Conservation (phyloP, 2,329 filamentous ascomycete species). For the Neoarthrinium moseri region DNA sequence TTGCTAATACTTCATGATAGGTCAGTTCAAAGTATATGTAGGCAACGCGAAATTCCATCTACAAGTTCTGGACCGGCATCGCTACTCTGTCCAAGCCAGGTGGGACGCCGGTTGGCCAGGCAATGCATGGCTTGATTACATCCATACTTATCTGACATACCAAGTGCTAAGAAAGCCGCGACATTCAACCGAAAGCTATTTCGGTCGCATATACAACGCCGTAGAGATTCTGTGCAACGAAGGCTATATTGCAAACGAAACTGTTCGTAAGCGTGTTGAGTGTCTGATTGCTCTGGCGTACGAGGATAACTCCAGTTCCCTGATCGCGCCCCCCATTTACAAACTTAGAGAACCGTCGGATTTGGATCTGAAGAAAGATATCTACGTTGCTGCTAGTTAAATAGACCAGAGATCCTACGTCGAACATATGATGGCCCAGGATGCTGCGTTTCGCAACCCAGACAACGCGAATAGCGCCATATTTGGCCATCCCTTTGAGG, state of each 20-base stretch:
- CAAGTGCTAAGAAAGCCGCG: no score
- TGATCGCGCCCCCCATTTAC: no score
- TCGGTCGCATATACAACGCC: no score
- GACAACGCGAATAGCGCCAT: background rate
- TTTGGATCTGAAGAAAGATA: background rate
- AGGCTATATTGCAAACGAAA: no score
- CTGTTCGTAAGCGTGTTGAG: no score
- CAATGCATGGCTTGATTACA: background rate
- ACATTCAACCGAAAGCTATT: no score
- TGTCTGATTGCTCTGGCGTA: background rate
- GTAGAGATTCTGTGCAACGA: no score
- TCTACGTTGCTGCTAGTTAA: background rate
- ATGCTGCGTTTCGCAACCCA: background rate
- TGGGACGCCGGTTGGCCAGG: background rate
- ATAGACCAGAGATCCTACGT: background rate
- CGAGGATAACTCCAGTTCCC: background rate
- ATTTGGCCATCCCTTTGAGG: background rate
- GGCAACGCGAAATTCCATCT: background rate
- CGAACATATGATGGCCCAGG: background rate
- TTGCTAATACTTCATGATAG: background rate
- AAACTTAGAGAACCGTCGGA: background rate
- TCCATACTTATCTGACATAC: no score
- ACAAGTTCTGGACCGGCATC: background rate
- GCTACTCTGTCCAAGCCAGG: background rate
- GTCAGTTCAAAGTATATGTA: background rate